phyloP scores from a whole-genome alignment of 495 filamentous ascomycete genomes.

The Penicillium pancosmium region DNA sequence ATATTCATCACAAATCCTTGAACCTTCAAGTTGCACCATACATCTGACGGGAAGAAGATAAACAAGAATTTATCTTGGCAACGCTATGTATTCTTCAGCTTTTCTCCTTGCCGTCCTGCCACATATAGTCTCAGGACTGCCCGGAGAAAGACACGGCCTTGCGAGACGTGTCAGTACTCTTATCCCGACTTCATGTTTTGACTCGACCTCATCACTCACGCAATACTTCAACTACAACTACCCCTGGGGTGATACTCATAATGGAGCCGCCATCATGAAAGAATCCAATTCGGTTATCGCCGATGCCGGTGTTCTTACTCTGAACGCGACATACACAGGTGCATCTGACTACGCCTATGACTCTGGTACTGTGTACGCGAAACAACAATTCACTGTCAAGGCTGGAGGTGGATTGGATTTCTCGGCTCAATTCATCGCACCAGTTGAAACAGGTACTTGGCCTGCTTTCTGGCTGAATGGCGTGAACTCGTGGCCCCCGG shows the following conservation, averaged over 20 bases:
- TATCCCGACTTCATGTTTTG: slow-evolving; percentile 57
- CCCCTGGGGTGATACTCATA: slow-evolving; percentile 51
- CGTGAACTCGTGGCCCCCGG: slow-evolving; percentile 58
- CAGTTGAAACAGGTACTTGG: slow-evolving; percentile 57
- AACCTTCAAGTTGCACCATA: background rate
- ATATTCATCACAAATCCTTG: background rate
- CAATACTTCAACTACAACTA: slow-evolving; percentile 57
- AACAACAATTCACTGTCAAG: slow-evolving; percentile 27
- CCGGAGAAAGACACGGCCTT: slow-evolving; percentile 1
- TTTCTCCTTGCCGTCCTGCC: slow-evolving; percentile 12
- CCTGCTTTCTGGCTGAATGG: slow-evolving; percentile 64
- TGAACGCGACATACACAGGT: slow-evolving; percentile 40
- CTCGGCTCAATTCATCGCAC: slow-evolving; percentile 50
- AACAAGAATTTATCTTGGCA: background rate
- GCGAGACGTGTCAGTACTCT: slow-evolving; percentile 34
- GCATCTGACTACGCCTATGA: slow-evolving; percentile 52
- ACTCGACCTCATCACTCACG: slow-evolving; percentile 52
- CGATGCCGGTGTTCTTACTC: slow-evolving; percentile 33
- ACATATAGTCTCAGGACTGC: slow-evolving; percentile 22
- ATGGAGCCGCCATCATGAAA: slow-evolving; percentile 60
- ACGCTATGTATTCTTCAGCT: slow-evolving; percentile 3
- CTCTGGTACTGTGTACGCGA: slow-evolving; percentile 34
- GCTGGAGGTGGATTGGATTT: slow-evolving; percentile 27
- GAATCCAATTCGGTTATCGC: slow-evolving; percentile 58
- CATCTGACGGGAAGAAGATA: background rate